A percentile compares a stretch with the other conserved stretches of the same genome.
Evolutionary conservation across 441 rosid genomes (phyloP).

Genomic region (Populus tomentosa): DNA sequence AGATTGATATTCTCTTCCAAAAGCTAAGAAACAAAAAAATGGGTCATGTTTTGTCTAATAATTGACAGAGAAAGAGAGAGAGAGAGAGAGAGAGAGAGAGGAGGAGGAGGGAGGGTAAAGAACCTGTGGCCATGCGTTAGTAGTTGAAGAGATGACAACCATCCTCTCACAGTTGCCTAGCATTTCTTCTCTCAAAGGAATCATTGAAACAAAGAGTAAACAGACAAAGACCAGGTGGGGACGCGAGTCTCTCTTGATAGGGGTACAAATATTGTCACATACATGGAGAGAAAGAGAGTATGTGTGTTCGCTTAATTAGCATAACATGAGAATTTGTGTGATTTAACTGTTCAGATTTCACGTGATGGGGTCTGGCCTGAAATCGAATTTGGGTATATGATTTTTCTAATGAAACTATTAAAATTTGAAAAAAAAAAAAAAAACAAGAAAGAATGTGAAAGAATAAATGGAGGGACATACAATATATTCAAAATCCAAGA

Average conservation of each 20-base stretch:
- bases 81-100: neutral
- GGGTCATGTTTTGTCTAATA: constrained; percentile 42
- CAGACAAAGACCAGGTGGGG: constrained; percentile 44
- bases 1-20: constrained; percentile 50
- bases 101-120: constrained; percentile 11
- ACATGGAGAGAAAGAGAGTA: neutral
- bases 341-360: constrained; percentile 26
- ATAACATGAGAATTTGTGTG: constrained; percentile 8
- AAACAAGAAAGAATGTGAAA: neutral
- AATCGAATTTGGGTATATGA: constrained; percentile 9
- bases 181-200: constrained; percentile 38
- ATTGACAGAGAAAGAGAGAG: constrained; percentile 35
- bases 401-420: neutral
- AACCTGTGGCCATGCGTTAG: constrained; percentile 61
- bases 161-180: constrained; percentile 37
- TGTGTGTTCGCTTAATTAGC: constrained; percentile 4
- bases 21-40: constrained; percentile 56
- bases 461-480: constrained; percentile 20
- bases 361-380: constrained; percentile 28
- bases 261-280: constrained; percentile 18
- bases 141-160: constrained; percentile 41
- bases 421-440: too few relatives aligned
- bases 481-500: constrained; percentile 37
- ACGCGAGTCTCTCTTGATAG: constrained; percentile 30
- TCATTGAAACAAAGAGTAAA: constrained; percentile 44